A percentile compares a stretch with the other conserved stretches of the same genome.
phyloP scores from a whole-genome alignment of 768 basidiomycete genomes.

The Trametes coccinea region DNA sequence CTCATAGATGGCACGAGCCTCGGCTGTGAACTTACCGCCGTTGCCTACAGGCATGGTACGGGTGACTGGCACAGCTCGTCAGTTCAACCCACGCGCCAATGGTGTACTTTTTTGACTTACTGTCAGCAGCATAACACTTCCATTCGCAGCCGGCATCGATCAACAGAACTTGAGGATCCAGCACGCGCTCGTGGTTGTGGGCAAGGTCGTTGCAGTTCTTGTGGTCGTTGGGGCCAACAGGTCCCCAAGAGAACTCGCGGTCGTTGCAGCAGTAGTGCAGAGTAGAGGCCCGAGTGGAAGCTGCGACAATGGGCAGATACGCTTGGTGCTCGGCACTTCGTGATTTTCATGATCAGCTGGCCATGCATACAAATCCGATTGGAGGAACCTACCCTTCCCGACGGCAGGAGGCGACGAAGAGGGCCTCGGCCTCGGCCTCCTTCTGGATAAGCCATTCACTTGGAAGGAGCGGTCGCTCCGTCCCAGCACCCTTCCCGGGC shows the following conservation, averaged over 20 bases:
- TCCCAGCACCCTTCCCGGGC: constrained; percentile 41
- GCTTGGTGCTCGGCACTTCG: constrained; percentile 82
- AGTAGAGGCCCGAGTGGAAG: constrained; percentile 82
- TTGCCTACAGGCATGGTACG: constrained; percentile 94
- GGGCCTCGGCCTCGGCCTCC: constrained; percentile 91
- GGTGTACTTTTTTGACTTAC: constrained; percentile 36
- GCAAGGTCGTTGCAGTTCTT: constrained; percentile 51
- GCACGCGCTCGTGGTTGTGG: constrained; percentile 39
- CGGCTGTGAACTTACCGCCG: constrained; percentile 81
- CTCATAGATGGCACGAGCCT: constrained; percentile 80
- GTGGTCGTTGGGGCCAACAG: constrained; percentile 56
- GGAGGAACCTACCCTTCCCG: constrained; percentile 69
- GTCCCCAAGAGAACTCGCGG: constrained; percentile 83
- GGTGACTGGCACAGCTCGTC: constrained; percentile 37
- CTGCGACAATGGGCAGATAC: constrained; percentile 91
- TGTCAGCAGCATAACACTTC: constrained; percentile 65
- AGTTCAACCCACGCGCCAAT: background rate
- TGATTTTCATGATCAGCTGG: background rate
- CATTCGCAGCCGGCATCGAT: constrained; percentile 97
- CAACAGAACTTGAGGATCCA: constrained; percentile 73
- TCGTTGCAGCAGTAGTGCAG: constrained; percentile 96
- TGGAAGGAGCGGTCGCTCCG: constrained; percentile 56
- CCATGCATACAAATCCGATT: background rate
- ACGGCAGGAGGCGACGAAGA: constrained; percentile 89
- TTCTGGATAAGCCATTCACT: constrained; percentile 88